Conservation (phyloP, 2,329 filamentous ascomycete genomes). For the Aphanocladium album region DNA sequence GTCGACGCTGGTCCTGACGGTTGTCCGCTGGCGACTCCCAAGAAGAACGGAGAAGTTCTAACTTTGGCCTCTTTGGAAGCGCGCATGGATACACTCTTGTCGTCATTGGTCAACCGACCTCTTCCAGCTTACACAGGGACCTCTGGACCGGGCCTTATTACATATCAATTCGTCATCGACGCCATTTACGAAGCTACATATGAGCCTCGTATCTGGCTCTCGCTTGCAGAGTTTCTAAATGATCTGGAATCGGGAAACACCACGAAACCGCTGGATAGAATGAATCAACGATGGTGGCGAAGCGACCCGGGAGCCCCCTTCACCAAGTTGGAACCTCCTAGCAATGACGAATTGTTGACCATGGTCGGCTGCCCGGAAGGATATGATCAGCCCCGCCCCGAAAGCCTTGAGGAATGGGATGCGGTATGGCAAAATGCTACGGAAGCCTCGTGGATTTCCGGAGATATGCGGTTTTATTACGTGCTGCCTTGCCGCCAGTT, state of each 20-base stretch:
- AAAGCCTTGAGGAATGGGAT: constrained; percentile 40
- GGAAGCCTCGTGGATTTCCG: constrained; percentile 38
- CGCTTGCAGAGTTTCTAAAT: constrained; percentile 34
- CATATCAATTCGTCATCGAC: constrained; percentile 38
- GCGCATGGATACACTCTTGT: constrained; percentile 35
- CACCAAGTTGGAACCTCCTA: constrained; percentile 22
- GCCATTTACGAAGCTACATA: constrained; percentile 40
- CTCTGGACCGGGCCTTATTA: constrained; percentile 40
- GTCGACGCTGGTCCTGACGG: constrained; percentile 40
- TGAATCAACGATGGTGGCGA: constrained; percentile 38
- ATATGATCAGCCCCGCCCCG: constrained; percentile 37
- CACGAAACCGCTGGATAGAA: constrained; percentile 33
- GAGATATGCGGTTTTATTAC: constrained; percentile 40
- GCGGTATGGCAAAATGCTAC: constrained; percentile 45
- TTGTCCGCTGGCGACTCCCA: constrained; percentile 38
- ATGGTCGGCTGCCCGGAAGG: constrained; percentile 43
- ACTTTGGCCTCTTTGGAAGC: constrained; percentile 31
- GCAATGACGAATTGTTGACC: constrained; percentile 31
- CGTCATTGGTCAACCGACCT: constrained; percentile 33
- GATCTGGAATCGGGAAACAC: constrained; percentile 42
- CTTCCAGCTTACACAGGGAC: constrained; percentile 32
- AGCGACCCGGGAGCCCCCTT: constrained; percentile 31
- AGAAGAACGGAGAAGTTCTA: constrained; percentile 22
- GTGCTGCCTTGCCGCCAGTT: constrained; percentile 45
- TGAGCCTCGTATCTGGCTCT: constrained; percentile 35